Evolutionary conservation across 192 early-diverging fungal genomes (phyloP), one percentile per base, ranked within the genome.

Genomic region (Endogone sp.): DNA sequence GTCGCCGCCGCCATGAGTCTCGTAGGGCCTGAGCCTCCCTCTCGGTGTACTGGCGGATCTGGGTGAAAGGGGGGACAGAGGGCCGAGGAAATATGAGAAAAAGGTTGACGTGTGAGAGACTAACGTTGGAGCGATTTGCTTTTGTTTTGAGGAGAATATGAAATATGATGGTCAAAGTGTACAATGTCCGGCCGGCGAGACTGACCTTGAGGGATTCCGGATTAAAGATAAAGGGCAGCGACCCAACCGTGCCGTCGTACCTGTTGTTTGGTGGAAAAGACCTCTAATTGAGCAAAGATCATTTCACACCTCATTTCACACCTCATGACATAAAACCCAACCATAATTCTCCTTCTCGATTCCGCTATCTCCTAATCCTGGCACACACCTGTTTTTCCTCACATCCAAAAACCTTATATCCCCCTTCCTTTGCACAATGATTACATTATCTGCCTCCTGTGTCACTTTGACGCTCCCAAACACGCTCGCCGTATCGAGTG

Each of bases 361-460:
- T n/a, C n/a, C n/a, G n/a, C n/a, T n/a, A n/a, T n/a, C n/a, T n/a
- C 37, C 10, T n/a, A 21, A 55, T 21, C 27, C 16, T 27, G 11
- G 63, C 37, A 26, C 37, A 11, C 65, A 80, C 79, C 79, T 80
- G 63, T 91, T 91, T 71, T 91, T 91, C 30, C 84, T 81, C 28
- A 91, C 79, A 62, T 89, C 87, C 32, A 91, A 59, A 58, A 74
- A 83, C 29, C 84, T 74, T 21, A 67, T 69, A 8, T 66, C 63
- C 21, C 74, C 80, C 60, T 55, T 62, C 22, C 81, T 79, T 63
- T 91, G 88, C 66, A 91, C 64, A 3, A 90, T 85, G 8, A 90
- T 76, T 0, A 91, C 89, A 76, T 91, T 91, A 67, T 91, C 90
- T 26, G 90, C 87, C 78, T 91, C 90, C 64, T 91, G 90, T 28